These are phyloP conservation scores for Penicillium verrucosum DNA, from an alignment of 2,329 filamentous ascomycete species.

Conservation along the genomic window DNA sequence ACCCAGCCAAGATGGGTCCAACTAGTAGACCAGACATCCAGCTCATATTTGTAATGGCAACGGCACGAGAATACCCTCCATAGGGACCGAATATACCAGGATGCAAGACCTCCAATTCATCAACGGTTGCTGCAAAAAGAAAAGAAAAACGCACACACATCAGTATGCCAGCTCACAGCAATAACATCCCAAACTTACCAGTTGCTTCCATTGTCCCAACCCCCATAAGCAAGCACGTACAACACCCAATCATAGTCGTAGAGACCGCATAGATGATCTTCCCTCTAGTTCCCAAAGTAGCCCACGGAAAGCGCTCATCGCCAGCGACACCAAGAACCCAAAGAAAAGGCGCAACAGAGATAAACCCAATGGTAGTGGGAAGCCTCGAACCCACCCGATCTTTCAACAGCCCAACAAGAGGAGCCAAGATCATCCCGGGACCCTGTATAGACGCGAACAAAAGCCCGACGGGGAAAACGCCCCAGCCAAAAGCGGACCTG, in stretches of 20 bases:
- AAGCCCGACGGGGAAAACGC: conserved; percentile 9
- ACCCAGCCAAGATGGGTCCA: conserved; percentile 16
- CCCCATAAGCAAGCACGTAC: conserved; percentile 7
- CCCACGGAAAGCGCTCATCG: conserved; percentile 2
- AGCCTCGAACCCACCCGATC: conserved; percentile 2
- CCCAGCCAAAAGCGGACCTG: conserved; percentile 11
- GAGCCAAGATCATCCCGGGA: conserved; percentile 9
- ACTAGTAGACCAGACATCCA: conserved; percentile 20
- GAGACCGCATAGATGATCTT: neutral
- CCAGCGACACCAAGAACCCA: conserved; percentile 4
- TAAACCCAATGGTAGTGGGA: conserved; percentile 1
- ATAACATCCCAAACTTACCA: neutral
- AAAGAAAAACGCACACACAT: neutral
- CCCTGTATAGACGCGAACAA: conserved; percentile 11
- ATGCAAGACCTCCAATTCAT: conserved; percentile 9
- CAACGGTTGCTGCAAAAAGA: conserved; percentile 10
- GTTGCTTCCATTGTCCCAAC: conserved; percentile 9
- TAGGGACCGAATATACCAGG: conserved; percentile 23
- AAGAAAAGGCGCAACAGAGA: conserved; percentile 1
- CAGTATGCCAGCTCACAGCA: neutral
- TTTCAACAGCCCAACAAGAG: conserved; percentile 4
- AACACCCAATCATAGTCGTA: conserved; percentile 5
- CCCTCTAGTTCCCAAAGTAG: neutral
- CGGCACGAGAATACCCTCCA: conserved; percentile 23
- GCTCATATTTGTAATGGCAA: conserved; percentile 21